Conservation (phyloP, 2,329 filamentous ascomycete genomes). For the Rutstroemia sp. region DNA sequence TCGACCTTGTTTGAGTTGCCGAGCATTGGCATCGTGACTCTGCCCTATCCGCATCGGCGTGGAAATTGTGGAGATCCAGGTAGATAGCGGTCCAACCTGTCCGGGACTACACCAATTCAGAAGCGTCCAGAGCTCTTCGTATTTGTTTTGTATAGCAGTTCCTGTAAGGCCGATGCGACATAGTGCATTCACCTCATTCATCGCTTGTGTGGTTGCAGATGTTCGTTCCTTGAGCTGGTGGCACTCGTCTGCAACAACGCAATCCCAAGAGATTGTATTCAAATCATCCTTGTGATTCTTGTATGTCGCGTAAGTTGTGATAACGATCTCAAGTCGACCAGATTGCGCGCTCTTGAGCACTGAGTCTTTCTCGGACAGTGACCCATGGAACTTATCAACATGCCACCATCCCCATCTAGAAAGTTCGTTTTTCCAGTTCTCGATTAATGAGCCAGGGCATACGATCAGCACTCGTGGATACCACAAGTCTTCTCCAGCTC, state of each 20-base stretch:
- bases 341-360: constrained; percentile 64
- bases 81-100: constrained; percentile 54
- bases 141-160: constrained; percentile 96
- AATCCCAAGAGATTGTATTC: constrained; percentile 88
- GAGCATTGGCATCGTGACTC: constrained; percentile 72
- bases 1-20: constrained; percentile 73
- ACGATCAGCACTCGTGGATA: constrained; percentile 81
- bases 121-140: constrained; percentile 93
- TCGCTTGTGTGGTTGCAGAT: constrained; percentile 73
- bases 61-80: constrained; percentile 74
- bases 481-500: constrained; percentile 52
- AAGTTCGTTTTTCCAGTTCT: constrained; percentile 87
- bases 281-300: constrained; percentile 64
- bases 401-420: constrained; percentile 95
- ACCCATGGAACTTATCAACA: constrained; percentile 72
- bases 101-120: constrained; percentile 96
- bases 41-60: constrained; percentile 80
- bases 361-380: constrained; percentile 58
- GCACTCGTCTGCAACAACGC: constrained; percentile 89
- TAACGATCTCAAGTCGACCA: constrained; percentile 79
- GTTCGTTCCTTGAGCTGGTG: constrained; percentile 76
- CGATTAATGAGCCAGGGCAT: constrained; percentile 80
- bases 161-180: constrained; percentile 91
- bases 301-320: constrained; percentile 92
- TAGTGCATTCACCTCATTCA: constrained; percentile 84